These are phyloP conservation scores for Rhododendron simsii DNA, from an alignment of 148 eudicot species.

Conservation along the genomic window DNA sequence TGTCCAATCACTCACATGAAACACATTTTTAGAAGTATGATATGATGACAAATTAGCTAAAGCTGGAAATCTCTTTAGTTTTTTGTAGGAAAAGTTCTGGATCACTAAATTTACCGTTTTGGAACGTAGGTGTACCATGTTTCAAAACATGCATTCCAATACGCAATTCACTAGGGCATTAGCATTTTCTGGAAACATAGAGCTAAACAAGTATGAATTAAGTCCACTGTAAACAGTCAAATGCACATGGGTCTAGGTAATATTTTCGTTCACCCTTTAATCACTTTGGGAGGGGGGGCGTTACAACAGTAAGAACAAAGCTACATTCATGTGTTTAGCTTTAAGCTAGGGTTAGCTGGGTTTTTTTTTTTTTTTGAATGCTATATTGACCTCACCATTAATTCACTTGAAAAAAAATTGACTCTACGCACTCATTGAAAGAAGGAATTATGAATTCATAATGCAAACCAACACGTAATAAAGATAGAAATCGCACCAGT, in stretches of 20 bases:
- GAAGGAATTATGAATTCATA: neutral
- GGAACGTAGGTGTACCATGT: too few relatives aligned
- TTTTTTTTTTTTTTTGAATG: neutral
- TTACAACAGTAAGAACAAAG: neutral
- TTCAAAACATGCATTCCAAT: too few relatives aligned
- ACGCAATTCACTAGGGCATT: neutral
- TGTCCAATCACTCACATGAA: neutral
- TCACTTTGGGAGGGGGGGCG: neutral
- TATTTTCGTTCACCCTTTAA: neutral
- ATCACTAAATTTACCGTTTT: neutral
- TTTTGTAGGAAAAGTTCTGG: neutral
- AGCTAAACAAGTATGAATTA: neutral
- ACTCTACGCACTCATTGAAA: neutral
- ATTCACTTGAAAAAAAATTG: neutral
- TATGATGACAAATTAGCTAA: neutral
- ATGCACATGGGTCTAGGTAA: neutral
- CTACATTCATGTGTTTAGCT: neutral
- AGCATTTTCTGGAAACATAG: neutral
- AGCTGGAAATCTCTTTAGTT: neutral
- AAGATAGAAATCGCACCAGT: neutral
- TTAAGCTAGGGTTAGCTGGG: neutral
- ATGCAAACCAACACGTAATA: neutral
- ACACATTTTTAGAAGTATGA: neutral
- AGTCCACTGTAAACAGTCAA: neutral
- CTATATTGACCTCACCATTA: neutral